Evolutionary conservation across 805 yeast species (phyloP).

Genomic region (Debaryomyces maramus): DNA sequence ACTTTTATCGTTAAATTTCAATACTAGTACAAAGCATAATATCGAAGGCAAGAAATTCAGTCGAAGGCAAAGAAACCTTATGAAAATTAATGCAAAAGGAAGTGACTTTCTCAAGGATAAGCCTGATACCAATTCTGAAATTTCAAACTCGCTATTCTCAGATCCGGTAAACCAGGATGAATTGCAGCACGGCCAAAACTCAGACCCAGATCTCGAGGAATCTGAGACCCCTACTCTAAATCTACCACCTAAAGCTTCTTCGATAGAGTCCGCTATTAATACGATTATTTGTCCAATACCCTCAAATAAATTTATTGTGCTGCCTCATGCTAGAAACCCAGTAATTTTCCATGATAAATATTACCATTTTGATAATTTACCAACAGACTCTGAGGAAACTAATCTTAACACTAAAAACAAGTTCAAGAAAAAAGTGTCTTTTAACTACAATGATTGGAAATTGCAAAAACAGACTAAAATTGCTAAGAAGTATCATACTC

Average conservation of each 20-base stretch:
- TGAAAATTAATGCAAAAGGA: constrained; percentile 24
- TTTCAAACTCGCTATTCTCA: not conserved
- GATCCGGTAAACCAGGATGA: constrained; percentile 17
- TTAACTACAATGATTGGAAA: constrained; percentile 35
- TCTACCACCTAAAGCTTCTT: constrained; percentile 48
- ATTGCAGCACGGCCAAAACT: not conserved
- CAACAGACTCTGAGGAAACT: constrained; percentile 15
- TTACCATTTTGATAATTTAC: constrained; percentile 34
- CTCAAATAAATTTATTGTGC: constrained; percentile 27
- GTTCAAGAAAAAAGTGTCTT: constrained; percentile 14
- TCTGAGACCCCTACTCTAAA: constrained; percentile 21
- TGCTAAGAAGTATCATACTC: constrained; percentile 42
- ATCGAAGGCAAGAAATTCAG: constrained; percentile 5
- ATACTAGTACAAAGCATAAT: constrained; percentile 1
- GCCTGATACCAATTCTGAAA: constrained; percentile 5
- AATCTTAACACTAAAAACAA: constrained; percentile 14
- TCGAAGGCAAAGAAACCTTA: constrained; percentile 18
- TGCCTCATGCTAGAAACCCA: constrained; percentile 34
- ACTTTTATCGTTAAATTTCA: constrained; percentile 18
- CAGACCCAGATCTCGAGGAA: constrained; percentile 6
- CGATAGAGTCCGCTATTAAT: constrained; percentile 42
- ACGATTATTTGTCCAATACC: constrained; percentile 43
- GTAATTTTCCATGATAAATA: constrained; percentile 45
- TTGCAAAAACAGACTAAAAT: constrained; percentile 40
- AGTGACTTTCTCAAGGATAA: constrained; percentile 15